Evolutionary conservation across 805 yeast species (phyloP).

Genomic region (Starmerella asiatica): DNA sequence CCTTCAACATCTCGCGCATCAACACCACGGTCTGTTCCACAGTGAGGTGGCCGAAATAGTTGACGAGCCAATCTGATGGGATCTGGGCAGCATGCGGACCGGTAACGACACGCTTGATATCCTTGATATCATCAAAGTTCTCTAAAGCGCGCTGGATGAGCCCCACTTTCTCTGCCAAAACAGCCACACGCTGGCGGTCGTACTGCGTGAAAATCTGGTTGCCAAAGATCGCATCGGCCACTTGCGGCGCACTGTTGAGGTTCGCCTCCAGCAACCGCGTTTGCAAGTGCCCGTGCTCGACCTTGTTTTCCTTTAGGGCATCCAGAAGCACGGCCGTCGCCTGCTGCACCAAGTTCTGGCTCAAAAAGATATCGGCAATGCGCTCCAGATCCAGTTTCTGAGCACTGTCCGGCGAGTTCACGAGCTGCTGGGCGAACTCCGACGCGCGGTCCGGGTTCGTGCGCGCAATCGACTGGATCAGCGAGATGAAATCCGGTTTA

Average conservation of each 20-base stretch:
- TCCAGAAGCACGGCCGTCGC: constrained; percentile 95
- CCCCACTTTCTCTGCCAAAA: constrained; percentile 91
- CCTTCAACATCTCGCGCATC: constrained; percentile 69
- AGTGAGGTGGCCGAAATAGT: constrained; percentile 82
- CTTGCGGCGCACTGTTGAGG: constrained; percentile 94
- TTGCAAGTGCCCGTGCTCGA: constrained; percentile 91
- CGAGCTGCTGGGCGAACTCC: constrained; percentile 83
- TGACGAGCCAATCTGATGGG: constrained; percentile 87
- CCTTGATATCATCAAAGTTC: constrained; percentile 86
- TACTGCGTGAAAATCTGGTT: constrained; percentile 91
- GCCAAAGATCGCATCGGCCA: constrained; percentile 96
- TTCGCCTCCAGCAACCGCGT: constrained; percentile 88
- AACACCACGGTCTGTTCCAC: constrained; percentile 87
- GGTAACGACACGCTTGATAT: constrained; percentile 86
- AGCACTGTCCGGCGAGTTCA: constrained; percentile 40
- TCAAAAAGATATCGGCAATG: constrained; percentile 83
- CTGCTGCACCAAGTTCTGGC: constrained; percentile 89
- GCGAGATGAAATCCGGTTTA: constrained; percentile 76
- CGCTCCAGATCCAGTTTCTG: constrained; percentile 63
- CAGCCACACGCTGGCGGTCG: constrained; percentile 86
- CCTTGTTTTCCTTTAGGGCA: constrained; percentile 84
- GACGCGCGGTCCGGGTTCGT: constrained; percentile 96
- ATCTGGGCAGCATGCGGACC: constrained; percentile 49
- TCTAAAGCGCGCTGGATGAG: constrained; percentile 90
- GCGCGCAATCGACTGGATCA: constrained; percentile 82